Conservation (phyloP, 208 protist genomes). For the Acanthamoeba healyi region DNA sequence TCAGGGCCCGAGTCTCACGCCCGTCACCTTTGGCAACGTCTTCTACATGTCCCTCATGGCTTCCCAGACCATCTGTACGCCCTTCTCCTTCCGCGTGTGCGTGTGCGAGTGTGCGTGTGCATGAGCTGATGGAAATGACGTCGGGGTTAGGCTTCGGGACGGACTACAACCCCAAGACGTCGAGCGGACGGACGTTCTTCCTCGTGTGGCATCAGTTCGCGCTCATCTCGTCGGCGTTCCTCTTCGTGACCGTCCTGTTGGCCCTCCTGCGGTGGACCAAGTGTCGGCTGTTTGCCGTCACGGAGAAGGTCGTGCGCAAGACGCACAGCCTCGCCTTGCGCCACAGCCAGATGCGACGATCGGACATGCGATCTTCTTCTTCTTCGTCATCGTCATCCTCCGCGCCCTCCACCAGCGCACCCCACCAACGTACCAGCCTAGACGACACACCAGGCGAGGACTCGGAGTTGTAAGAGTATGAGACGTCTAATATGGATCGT, state of each 20-base stretch:
- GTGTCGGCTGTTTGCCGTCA: not conserved
- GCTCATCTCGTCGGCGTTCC: not conserved
- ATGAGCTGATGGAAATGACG: too few relatives aligned
- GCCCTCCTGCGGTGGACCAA: not conserved
- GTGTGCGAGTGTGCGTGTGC: too few relatives aligned
- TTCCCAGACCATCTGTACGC: slow-evolving; percentile 21
- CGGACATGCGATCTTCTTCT: too few relatives aligned
- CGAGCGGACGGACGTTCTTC: not conserved
- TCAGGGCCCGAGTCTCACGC: not conserved
- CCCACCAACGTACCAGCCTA: too few relatives aligned
- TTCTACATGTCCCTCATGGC: not conserved
- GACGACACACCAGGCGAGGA: too few relatives aligned
- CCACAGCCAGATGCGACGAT: too few relatives aligned
- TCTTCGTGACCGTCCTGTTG: not conserved
- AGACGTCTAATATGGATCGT: too few relatives aligned
- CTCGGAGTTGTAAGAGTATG: too few relatives aligned
- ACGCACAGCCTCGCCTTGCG: too few relatives aligned
- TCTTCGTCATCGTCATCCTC: too few relatives aligned
- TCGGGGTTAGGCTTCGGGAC: slow-evolving; percentile 1
- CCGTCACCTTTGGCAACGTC: not conserved
- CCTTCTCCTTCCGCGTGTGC: not conserved
- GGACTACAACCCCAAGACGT: not conserved
- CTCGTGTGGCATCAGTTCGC: not conserved
- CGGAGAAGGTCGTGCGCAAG: not conserved
- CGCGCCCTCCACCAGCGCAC: too few relatives aligned